Evolutionary conservation across 2,329 filamentous ascomycete genomes (phyloP).

Genomic region (Aureobasidium sp.): DNA sequence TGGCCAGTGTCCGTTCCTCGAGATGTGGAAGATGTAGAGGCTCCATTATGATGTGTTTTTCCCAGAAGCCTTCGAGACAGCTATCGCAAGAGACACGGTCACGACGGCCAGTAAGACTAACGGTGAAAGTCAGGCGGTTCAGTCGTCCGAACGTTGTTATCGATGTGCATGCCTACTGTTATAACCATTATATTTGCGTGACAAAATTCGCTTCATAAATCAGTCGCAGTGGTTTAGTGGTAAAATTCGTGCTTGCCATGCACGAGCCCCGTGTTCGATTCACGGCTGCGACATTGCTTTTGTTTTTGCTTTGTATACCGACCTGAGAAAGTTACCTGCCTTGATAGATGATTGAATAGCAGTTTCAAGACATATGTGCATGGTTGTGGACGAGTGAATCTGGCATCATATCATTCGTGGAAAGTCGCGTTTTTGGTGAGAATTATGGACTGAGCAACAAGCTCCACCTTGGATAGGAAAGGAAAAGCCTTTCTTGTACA

Average conservation of each 20-base stretch:
- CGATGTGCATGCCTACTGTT: too few relatives aligned
- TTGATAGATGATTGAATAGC: neutral
- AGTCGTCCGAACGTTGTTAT: too few relatives aligned
- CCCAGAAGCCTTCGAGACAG: too few relatives aligned
- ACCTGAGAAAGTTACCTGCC: neutral
- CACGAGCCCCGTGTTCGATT: constrained; percentile 16
- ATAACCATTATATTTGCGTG: too few relatives aligned
- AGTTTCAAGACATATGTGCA: too few relatives aligned
- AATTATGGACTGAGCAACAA: too few relatives aligned
- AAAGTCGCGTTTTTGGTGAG: neutral
- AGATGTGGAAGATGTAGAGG: constrained; percentile 7
- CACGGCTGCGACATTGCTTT: constrained; percentile 14
- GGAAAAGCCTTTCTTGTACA: neutral
- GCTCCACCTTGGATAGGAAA: neutral
- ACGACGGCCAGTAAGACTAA: neutral
- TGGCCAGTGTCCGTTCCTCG: constrained; percentile 1
- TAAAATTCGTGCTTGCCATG: constrained; percentile 16
- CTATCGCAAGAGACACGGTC: neutral
- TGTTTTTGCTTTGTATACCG: neutral
- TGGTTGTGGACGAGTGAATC: too few relatives aligned
- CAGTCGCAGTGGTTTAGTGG: constrained; percentile 16
- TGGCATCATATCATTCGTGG: too few relatives aligned
- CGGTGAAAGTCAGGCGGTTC: neutral
- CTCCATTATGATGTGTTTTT: neutral
- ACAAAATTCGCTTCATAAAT: neutral